These are phyloP conservation scores for Penicillium bialowiezense DNA, from an alignment of 495 filamentous ascomycete genomes.

Conservation along the genomic window DNA sequence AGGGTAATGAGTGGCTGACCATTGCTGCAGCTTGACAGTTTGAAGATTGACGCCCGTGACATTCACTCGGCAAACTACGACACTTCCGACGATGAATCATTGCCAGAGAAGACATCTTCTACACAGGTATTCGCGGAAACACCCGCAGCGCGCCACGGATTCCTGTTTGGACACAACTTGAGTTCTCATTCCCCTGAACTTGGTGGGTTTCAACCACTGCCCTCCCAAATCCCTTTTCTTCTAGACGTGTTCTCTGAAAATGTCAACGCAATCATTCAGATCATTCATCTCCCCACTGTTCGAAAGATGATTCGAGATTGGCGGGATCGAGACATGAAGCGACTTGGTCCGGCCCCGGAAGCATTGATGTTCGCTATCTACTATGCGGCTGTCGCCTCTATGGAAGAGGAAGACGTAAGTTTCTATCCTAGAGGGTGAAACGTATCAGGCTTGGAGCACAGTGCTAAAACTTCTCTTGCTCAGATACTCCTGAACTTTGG, in stretches of 20 bases:
- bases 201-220: conserved; percentile 46
- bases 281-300: conserved; percentile 54
- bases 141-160: conserved; percentile 50
- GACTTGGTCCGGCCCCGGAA: conserved; percentile 44
- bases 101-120: conserved; percentile 22
- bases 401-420: conserved; percentile 52
- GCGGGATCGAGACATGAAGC: conserved; percentile 28
- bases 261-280: conserved; percentile 45
- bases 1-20: conserved; percentile 6
- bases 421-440: not conserved
- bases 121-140: conserved; percentile 39
- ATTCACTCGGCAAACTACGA: conserved; percentile 31
- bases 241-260: conserved; percentile 52
- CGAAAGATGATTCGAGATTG: conserved; percentile 42
- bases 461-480: not conserved
- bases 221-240: conserved; percentile 51
- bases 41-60: conserved; percentile 38
- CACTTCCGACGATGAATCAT: conserved; percentile 40
- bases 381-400: conserved; percentile 55
- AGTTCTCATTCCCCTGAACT: conserved; percentile 28
- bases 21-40: conserved; percentile 33
- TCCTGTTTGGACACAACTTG: conserved; percentile 50
- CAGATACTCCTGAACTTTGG: conserved; percentile 49
- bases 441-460: not conserved
- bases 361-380: conserved; percentile 61